Percentiles rank a stretch among this genome's conserved stretches.
phyloP scores from a whole-genome alignment of 2,329 filamentous ascomycete species.

The Cordyceps cicadae region DNA sequence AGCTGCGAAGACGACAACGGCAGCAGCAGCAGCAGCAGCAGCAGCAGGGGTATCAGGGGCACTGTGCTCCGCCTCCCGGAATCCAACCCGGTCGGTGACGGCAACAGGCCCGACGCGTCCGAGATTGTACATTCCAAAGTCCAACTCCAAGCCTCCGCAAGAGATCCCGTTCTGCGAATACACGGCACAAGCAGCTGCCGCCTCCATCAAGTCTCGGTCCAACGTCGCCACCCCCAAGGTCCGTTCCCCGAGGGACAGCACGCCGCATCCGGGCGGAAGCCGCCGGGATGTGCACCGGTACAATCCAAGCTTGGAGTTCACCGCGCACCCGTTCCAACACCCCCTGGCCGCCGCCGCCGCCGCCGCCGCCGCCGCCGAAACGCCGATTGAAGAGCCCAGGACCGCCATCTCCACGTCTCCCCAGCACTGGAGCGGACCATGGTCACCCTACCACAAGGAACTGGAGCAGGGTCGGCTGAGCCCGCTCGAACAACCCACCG shows the following conservation, averaged over 20 bases:
- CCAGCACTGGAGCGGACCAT: not conserved
- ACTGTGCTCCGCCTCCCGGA: not conserved
- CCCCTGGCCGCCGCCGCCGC: not conserved
- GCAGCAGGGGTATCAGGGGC: no score
- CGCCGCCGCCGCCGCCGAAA: no score
- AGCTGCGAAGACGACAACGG: not conserved
- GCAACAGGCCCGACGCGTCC: not conserved
- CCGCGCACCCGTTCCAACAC: no score
- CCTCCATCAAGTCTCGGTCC: no score
- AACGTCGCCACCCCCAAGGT: not conserved
- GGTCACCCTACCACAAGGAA: not conserved
- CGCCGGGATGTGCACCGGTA: not conserved
- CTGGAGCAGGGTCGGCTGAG: no score
- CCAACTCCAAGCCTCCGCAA: not conserved
- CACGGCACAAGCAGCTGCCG: not conserved
- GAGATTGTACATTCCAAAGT: not conserved
- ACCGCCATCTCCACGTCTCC: not conserved
- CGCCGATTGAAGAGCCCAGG: not conserved
- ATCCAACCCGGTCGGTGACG: not conserved
- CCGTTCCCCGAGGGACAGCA: not conserved
- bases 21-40: no score
- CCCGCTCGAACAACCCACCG: not conserved
- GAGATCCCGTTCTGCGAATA: not conserved
- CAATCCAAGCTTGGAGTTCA: not conserved
- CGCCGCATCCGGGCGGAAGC: not conserved